phyloP scores from a whole-genome alignment of 1,284 basidiomycete genomes.

The Ustilago curta region DNA sequence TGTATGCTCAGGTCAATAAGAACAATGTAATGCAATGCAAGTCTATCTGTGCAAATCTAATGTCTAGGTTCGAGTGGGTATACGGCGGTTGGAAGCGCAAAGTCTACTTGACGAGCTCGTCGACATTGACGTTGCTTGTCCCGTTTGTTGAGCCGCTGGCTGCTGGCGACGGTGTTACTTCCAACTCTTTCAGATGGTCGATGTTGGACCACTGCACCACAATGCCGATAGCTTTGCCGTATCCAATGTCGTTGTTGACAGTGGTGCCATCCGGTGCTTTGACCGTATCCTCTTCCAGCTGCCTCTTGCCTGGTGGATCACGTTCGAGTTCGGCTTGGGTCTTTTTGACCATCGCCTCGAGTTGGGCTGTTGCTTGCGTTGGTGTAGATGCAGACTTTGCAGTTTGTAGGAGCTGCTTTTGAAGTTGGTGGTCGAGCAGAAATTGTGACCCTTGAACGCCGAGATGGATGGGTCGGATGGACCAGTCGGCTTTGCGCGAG shows the following conservation, averaged over 20 bases:
- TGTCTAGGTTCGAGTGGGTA: not conserved
- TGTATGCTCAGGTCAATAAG: not conserved
- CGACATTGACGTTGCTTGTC: constrained; percentile 41
- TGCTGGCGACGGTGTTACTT: not conserved
- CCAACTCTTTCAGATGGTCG: constrained; percentile 39
- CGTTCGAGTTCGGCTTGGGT: constrained; percentile 34
- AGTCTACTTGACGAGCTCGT: constrained; percentile 45
- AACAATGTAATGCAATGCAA: constrained; percentile 6
- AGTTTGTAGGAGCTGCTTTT: constrained; percentile 20
- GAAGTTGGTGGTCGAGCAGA: constrained; percentile 41
- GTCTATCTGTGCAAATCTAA: not conserved
- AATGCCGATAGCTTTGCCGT: constrained; percentile 30
- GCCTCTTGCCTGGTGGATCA: constrained; percentile 26
- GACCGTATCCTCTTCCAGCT: constrained; percentile 35
- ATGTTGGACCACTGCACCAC: constrained; percentile 41
- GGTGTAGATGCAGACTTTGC: constrained; percentile 4
- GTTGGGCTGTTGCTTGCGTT: not conserved
- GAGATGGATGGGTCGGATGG: constrained; percentile 40
- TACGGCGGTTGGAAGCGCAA: not conserved
- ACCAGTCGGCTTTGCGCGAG: constrained; percentile 24
- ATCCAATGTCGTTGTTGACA: constrained; percentile 38
- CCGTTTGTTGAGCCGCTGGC: not conserved
- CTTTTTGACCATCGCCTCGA: constrained; percentile 29
- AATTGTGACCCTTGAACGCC: constrained; percentile 45
- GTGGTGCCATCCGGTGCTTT: constrained; percentile 31